Percentiles rank a stretch among this genome's conserved stretches.
Evolutionary conservation across 805 yeast species (phyloP).

Genomic region (Candida silvatica): DNA sequence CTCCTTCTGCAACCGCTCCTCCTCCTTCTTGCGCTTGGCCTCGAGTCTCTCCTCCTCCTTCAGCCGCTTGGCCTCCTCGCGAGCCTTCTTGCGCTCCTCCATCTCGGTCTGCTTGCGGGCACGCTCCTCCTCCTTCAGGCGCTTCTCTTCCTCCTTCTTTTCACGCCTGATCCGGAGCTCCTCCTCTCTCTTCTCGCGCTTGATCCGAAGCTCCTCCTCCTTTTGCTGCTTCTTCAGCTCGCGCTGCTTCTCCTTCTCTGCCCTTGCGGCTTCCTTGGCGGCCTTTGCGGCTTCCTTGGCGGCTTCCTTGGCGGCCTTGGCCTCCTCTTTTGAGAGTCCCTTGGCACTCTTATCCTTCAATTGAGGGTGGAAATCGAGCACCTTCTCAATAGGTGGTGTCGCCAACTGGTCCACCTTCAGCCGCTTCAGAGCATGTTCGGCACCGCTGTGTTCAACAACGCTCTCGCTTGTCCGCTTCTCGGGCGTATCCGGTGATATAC

Average conservation of each 20-base stretch:
- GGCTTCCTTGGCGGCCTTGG: neutral
- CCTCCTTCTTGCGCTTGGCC: constrained; percentile 27
- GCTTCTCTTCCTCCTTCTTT: constrained; percentile 8
- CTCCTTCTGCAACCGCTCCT: constrained; percentile 20
- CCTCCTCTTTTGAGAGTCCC: neutral
- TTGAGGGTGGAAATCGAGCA: too few relatives aligned
- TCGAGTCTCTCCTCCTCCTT: constrained; percentile 21
- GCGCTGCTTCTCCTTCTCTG: constrained; percentile 2
- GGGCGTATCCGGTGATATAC: neutral
- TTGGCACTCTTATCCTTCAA: too few relatives aligned
- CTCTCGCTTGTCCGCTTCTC: neutral
- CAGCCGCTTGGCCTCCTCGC: constrained; percentile 17
- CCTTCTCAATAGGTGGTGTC: constrained; percentile 1
- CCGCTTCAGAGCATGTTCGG: too few relatives aligned
- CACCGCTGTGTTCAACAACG: neutral
- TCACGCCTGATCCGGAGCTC: constrained; percentile 8
- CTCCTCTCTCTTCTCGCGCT: constrained; percentile 9
- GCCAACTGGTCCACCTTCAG: neutral
- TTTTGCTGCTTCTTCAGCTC: constrained; percentile 5
- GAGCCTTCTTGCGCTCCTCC: constrained; percentile 20
- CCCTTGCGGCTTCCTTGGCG: neutral
- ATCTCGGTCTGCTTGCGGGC: constrained; percentile 20
- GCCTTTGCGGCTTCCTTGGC: neutral
- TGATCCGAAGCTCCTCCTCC: constrained; percentile 7
- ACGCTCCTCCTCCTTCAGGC: constrained; percentile 13